Evolutionary conservation across 495 filamentous ascomycete genomes (phyloP).

Genomic region (Annulohypoxylon stygium): DNA sequence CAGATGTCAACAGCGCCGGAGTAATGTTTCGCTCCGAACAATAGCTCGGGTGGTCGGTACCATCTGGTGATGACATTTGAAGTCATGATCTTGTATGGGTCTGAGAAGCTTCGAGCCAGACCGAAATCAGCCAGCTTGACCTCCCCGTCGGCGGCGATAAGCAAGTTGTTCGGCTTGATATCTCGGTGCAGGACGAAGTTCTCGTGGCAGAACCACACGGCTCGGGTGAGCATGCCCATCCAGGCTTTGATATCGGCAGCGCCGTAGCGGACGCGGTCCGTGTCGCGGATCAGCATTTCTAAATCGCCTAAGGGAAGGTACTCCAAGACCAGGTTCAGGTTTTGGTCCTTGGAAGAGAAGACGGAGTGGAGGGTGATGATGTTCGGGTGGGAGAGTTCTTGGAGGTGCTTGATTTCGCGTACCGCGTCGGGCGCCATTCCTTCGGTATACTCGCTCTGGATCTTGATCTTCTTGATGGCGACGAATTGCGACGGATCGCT

Average conservation of each 20-base stretch:
- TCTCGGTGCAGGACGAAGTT: constrained; percentile 95
- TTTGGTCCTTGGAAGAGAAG: constrained; percentile 90
- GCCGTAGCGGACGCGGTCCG: constrained; percentile 71
- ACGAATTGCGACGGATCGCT: constrained; percentile 75
- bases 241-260: constrained; percentile 94
- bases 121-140: constrained; percentile 98
- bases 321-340: constrained; percentile 94
- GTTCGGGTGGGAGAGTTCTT: constrained; percentile 95
- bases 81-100: constrained; percentile 91
- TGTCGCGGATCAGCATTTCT: constrained; percentile 91
- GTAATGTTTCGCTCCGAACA: constrained; percentile 91
- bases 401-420: constrained; percentile 93
- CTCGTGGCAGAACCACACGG: constrained; percentile 96
- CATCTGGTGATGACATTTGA: constrained; percentile 95
- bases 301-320: constrained; percentile 91
- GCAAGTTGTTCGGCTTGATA: constrained; percentile 98
- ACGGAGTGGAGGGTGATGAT: constrained; percentile 92
- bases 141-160: constrained; percentile 92
- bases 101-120: constrained; percentile 87
- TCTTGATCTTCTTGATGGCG: constrained; percentile 99
- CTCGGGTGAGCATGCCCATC: constrained; percentile 96
- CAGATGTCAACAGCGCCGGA: constrained; percentile 92
- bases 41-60: constrained; percentile 94
- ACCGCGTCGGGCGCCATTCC: constrained; percentile 94
- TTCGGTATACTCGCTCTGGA: constrained; percentile 83